A percentile compares a stretch with the other conserved stretches of the same genome.
phyloP scores from a whole-genome alignment of 768 basidiomycete genomes.

The Panus rudis region DNA sequence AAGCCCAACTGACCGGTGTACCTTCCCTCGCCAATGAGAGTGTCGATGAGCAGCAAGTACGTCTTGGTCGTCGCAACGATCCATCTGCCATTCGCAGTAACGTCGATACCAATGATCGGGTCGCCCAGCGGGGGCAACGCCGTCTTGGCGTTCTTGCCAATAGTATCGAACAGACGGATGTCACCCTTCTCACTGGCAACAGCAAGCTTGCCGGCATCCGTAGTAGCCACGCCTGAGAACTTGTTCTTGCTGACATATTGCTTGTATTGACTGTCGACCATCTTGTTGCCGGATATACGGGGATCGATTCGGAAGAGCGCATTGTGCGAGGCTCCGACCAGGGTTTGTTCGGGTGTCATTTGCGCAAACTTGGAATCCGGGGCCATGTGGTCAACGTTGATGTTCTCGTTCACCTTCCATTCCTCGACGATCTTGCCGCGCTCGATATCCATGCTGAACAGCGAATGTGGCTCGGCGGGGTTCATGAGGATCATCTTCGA shows the following conservation, averaged over 20 bases:
- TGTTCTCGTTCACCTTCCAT: conserved; percentile 92
- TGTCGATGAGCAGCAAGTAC: conserved; percentile 91
- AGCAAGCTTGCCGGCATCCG: conserved; percentile 78
- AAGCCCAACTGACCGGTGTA: conserved; percentile 83
- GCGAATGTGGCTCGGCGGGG: conserved; percentile 66
- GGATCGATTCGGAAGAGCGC: conserved; percentile 98
- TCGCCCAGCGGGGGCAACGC: conserved; percentile 92
- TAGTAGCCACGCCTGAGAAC: conserved; percentile 90
- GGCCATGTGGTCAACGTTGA: conserved; percentile 82
- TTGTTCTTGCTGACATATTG: conserved; percentile 93
- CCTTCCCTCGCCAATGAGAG: conserved; percentile 85
- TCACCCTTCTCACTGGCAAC: conserved; percentile 97
- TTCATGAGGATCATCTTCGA: conserved; percentile 92
- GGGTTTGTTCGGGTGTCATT: conserved; percentile 85
- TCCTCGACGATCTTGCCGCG: conserved; percentile 96
- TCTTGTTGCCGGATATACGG: conserved; percentile 83
- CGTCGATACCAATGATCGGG: conserved; percentile 91
- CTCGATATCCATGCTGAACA: conserved; percentile 90
- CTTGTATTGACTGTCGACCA: conserved; percentile 93
- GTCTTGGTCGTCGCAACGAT: conserved; percentile 94
- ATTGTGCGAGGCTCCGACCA: conserved; percentile 91
- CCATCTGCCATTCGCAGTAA: conserved; percentile 89
- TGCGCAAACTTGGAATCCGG: conserved; percentile 94
- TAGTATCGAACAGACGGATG: conserved; percentile 87
- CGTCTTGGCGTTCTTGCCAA: conserved; percentile 99